Percentiles rank a stretch among this genome's conserved stretches.
Evolutionary conservation across 2,329 filamentous ascomycete genomes (phyloP).

Genomic region (Raffaelea albimanens): DNA sequence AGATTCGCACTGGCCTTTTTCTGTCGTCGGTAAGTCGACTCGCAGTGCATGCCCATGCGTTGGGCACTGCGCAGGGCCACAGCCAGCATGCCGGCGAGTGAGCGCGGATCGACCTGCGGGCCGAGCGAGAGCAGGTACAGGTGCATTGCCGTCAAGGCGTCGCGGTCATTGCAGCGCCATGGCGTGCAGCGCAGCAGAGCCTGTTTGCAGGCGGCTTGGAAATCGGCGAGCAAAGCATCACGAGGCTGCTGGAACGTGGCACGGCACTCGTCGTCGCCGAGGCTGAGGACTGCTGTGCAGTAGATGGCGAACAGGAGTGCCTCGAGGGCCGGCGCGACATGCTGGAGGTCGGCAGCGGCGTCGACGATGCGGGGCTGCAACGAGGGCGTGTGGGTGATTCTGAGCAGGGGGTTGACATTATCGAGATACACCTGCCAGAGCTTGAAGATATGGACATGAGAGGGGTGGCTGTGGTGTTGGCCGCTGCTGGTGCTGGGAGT

Average conservation of each 20-base stretch:
- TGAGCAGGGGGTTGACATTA: constrained; percentile 47
- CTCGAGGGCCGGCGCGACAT: constrained; percentile 31
- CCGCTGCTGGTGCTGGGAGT: constrained; percentile 25
- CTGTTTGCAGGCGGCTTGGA: constrained; percentile 39
- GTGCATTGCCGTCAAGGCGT: constrained; percentile 45
- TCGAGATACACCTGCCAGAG: constrained; percentile 50
- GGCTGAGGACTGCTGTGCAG: constrained; percentile 28
- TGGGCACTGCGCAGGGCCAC: constrained; percentile 47
- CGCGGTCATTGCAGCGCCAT: constrained; percentile 37
- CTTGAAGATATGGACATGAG: constrained; percentile 32
- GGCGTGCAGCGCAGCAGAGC: constrained; percentile 42
- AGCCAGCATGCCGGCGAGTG: constrained; percentile 41
- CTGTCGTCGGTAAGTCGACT: constrained; percentile 22
- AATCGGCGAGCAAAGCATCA: constrained; percentile 28
- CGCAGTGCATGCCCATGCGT: constrained; percentile 44
- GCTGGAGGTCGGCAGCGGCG: constrained; percentile 27
- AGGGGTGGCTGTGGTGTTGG: constrained; percentile 40
- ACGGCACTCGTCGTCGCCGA: constrained; percentile 32
- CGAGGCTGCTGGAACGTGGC: constrained; percentile 30
- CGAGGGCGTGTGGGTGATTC: constrained; percentile 45
- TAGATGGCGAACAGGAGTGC: constrained; percentile 48
- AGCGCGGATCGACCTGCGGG: constrained; percentile 30
- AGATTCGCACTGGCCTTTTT: too few relatives aligned
- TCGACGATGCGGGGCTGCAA: constrained; percentile 43
- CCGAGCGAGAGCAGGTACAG: constrained; percentile 38